Percentiles rank a stretch among this genome's conserved stretches.
Evolutionary conservation across 2,329 filamentous ascomycete species (phyloP).

Genomic region (Colletotrichum sp.): DNA sequence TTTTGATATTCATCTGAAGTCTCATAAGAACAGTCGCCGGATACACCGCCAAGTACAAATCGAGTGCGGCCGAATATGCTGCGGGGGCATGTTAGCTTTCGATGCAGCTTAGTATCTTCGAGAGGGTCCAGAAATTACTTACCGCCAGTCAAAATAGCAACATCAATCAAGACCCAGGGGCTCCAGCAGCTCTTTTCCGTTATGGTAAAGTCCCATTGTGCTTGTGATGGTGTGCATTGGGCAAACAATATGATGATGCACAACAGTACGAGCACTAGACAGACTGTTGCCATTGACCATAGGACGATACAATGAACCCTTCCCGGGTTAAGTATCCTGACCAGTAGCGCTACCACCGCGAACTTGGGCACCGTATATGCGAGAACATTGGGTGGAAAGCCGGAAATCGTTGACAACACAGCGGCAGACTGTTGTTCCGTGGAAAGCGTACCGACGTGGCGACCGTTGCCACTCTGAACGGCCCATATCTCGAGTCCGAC

Average conservation of each 20-base stretch:
- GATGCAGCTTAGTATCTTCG: neutral
- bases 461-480: neutral
- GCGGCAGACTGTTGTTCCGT: neutral
- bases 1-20: slow-evolving; percentile 26
- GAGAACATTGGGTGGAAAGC: slow-evolving; percentile 30
- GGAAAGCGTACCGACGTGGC: neutral
- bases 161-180: neutral
- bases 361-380: slow-evolving; percentile 33
- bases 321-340: slow-evolving; percentile 28
- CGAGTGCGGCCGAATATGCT: slow-evolving; percentile 18
- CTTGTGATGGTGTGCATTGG: slow-evolving; percentile 27
- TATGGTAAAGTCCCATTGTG: slow-evolving; percentile 26
- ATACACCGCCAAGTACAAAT: slow-evolving; percentile 30
- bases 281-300: slow-evolving; percentile 25
- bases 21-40: slow-evolving; percentile 25
- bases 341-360: slow-evolving; percentile 29
- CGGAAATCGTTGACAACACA: slow-evolving; percentile 28
- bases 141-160: neutral
- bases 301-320: slow-evolving; percentile 24
- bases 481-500: slow-evolving; percentile 1
- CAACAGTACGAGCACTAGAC: slow-evolving; percentile 20
- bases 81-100: neutral
- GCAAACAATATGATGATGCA: slow-evolving; percentile 26
- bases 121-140: neutral
- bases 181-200: neutral